Evolutionary conservation across 2,329 filamentous ascomycete genomes (phyloP), one percentile per base, ranked within the genome.

Genomic region (Chlorencoelia australis): DNA sequence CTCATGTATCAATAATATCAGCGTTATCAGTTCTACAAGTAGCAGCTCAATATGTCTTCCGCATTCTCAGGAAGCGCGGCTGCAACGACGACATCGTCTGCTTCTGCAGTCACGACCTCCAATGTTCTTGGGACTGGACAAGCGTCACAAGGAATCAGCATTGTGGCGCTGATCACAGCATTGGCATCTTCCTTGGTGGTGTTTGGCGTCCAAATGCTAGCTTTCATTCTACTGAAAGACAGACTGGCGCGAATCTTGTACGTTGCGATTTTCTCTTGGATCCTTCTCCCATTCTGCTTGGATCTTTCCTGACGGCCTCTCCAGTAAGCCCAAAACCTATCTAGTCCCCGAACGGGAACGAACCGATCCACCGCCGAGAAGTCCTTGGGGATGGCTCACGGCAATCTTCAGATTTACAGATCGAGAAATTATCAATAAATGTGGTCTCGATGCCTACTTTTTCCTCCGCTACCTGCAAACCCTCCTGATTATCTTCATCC

Each of bases 371-470:
- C 83, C 85, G 2, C 82, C 82, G 0, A 62, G 58, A 35, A 69
- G 59, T 30, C 63, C 69, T 24, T 65, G 70, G 56, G 64, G 63
- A 5, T 54, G 48, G 50, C 38, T 79, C 40, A 46, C 75, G 49
- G 55, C 71, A 59, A 56, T 94, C 68, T 68, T 83, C 63, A 59
- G 78, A 64, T 63, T 84, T 63, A 59, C 75, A 66, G 72, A 84
- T 43, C 69, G 84, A 9, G 85, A 94, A 49, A 76, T 98, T 48
- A 94, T 98, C 51, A 81, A 89, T 35, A 94, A 95, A 60, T 95
- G 89, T 49, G 91, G 91, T 13, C 73, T 98, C 7, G 91, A 98
- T 57, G 87, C 89, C 53, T 98, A 94, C 63, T 94, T 96, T 66
- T 98, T 98, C 59, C 69, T 98, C 1, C 82, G 93, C 44, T 98